Evolutionary conservation across 441 rosid genomes (phyloP), one percentile per base, ranked within the genome.

Genomic region (Lepidium campestre): DNA sequence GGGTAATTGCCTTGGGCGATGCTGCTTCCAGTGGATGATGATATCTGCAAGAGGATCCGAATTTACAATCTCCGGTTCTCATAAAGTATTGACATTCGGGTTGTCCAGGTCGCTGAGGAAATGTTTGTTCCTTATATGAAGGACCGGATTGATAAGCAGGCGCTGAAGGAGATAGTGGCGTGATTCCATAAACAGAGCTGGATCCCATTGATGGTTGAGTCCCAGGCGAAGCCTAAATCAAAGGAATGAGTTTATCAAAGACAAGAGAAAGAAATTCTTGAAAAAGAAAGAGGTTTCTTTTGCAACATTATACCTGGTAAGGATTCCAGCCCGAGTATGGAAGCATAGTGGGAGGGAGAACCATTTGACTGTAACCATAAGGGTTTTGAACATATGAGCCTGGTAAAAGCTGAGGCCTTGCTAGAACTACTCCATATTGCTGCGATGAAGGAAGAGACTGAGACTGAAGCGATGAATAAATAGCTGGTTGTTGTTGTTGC

Each of bases 31-130:
- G 83, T 10, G 97, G 99, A 74, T 93, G 99, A 79, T 93, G 96
- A 72, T 81, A 93, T 86, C 79, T 89, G 81, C 99, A 93, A 0
- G 85, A 86, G 37, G 96, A 82, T 73, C 97, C 97, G 40, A 77
- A 93, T 81, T 81, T 91, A 83, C 99, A 93, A 34, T 89, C 86
- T 6, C 97, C 96, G 19, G 96, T 93, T 80, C 85, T 93, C 91
- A 89, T 63, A 79, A 82, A 93, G 80, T 86, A 81, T 66, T 81
- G 96, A 67, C 99, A 93, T 61, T 91, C 99, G 14, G 85, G 96
- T 56, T 91, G 95, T 55, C 86, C 97, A 36, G 89, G 96, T 75
- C 97, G 84, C 60, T 87, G 89, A 59, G 99, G 98, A 83, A 83
- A 89, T 73, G 54, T 22, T 57, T 57, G 47, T 42, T 90, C 96